Evolutionary conservation across 179 eudicot genomes (phyloP).

Genomic region (Beta lomatogona): DNA sequence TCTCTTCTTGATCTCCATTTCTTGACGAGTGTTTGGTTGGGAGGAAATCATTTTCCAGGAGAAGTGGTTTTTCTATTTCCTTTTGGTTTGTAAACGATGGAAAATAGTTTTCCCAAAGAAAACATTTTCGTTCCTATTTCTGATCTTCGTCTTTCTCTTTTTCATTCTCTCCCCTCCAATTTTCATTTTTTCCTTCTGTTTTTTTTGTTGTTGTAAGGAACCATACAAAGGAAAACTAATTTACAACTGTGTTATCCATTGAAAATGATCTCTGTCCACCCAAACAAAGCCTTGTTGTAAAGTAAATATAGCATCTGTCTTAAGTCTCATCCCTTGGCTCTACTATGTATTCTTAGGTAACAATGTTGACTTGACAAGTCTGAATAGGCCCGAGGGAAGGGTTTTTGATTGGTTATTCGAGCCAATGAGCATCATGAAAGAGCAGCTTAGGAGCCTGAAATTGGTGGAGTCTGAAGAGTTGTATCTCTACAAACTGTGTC

Average conservation of each 20-base stretch:
- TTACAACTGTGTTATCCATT: too few species aligned
- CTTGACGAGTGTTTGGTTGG: background rate
- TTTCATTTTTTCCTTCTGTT: too few species aligned
- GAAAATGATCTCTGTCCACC: too few species aligned
- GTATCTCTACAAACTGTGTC: constrained; percentile 37
- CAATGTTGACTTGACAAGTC: constrained; percentile 31
- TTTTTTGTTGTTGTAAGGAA: too few species aligned
- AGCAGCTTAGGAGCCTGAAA: constrained; percentile 36
- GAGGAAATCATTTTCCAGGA: background rate
- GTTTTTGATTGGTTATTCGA: constrained; percentile 44
- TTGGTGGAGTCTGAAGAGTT: constrained; percentile 38
- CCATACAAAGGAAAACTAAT: too few species aligned
- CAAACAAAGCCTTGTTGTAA: background rate
- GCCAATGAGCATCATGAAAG: constrained; percentile 41
- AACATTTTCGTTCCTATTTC: too few species aligned
- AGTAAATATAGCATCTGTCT: background rate
- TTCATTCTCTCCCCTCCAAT: too few species aligned
- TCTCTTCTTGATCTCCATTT: background rate
- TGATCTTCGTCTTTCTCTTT: too few species aligned
- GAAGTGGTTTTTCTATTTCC: too few species aligned
- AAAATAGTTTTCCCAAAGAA: too few species aligned
- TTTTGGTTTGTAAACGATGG: too few species aligned
- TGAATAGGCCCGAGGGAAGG: constrained; percentile 41
- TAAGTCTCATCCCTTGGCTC: background rate
- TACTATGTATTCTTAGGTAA: constrained; percentile 24